phyloP scores from a whole-genome alignment of 805 yeast genomes.

The Pichia exigua region DNA sequence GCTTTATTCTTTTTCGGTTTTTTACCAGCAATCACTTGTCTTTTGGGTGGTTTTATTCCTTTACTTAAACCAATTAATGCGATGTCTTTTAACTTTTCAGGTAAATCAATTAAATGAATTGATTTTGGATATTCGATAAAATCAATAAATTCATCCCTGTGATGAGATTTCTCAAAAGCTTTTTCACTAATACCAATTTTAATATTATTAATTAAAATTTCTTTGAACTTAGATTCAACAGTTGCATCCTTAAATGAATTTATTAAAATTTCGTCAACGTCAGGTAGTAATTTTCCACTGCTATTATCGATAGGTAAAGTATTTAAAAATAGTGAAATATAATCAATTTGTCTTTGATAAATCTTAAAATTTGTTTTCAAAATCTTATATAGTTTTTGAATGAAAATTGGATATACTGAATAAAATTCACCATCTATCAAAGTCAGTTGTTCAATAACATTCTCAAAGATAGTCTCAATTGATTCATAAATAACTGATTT shows the following conservation, averaged over 20 bases:
- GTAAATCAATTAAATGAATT: constrained; percentile 44
- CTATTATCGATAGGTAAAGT: constrained; percentile 19
- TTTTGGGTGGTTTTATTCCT: neutral
- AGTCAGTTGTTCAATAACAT: neutral
- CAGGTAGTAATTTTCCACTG: constrained; percentile 2
- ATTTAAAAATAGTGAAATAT: constrained; percentile 24
- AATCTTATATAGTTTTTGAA: constrained; percentile 31
- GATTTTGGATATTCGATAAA: constrained; percentile 46
- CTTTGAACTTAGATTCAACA: constrained; percentile 14
- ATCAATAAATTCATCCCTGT: constrained; percentile 1
- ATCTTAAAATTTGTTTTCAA: constrained; percentile 29
- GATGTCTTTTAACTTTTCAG: constrained; percentile 22
- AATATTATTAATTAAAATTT: neutral
- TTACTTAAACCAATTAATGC: constrained; percentile 2
- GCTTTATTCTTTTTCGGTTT: neutral
- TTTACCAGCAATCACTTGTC: neutral
- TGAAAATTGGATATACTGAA: constrained; percentile 9
- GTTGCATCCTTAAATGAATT: constrained; percentile 10
- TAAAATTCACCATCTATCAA: neutral
- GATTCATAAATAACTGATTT: neutral
- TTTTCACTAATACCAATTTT: neutral
- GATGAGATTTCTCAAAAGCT: neutral
- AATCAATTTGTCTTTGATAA: constrained; percentile 26
- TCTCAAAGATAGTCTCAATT: neutral
- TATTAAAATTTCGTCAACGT: constrained; percentile 19